Base-by-base conservation (phyloP, 208 protist species). In the Leptomonas pyrrhocoris region DNA sequence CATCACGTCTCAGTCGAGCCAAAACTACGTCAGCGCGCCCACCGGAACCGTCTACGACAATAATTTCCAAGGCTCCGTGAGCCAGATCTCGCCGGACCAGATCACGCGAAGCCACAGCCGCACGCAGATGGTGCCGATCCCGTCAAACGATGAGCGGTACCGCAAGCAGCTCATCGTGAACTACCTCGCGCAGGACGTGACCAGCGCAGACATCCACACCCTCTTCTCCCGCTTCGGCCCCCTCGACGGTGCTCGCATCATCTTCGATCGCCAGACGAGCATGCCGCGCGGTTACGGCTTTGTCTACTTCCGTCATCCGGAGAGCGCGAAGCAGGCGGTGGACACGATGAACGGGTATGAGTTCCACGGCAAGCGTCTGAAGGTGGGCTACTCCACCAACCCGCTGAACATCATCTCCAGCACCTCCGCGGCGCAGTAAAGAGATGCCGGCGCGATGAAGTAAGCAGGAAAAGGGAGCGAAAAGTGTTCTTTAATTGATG, bases 81-180 rank as follows among this genome's bases (percentile, higher is more conserved):
- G 74, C 50, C 69, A 71, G 43, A 53, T 66, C 3, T 42, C 76
- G 27, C 69, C 62, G 19, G 64, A 68, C 30, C 45, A 66, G 21
- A 77, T 67, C 31, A 40, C 43, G 31, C 9, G 34, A 25, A 57
- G 63, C 36, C 72, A 82, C 64, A 80, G 62, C 54, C 59, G 48
- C 16, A 82, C 81, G 45, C 74, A 85, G 43, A 77, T 60, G 42
- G 70, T 76, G 15, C 78, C 82, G 15, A 46, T 81, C 21, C 54
- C 81, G 12, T 68, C 72, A 1, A 65, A 87, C 15, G 88, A 93
- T 56, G 88, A 93, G 46, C 72, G 85, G 12, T 91, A 88, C 60
- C 74, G 71, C 18, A 94, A 89, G 73, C 85, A 92, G 68, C 75
- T 94, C 1, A 94, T 94, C 69, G 88, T 94, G 5, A 94, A 94